Evolutionary conservation across 306 rosid genomes (phyloP), one percentile per base, ranked within the genome.

Genomic region (Ceratonia siliqua): DNA sequence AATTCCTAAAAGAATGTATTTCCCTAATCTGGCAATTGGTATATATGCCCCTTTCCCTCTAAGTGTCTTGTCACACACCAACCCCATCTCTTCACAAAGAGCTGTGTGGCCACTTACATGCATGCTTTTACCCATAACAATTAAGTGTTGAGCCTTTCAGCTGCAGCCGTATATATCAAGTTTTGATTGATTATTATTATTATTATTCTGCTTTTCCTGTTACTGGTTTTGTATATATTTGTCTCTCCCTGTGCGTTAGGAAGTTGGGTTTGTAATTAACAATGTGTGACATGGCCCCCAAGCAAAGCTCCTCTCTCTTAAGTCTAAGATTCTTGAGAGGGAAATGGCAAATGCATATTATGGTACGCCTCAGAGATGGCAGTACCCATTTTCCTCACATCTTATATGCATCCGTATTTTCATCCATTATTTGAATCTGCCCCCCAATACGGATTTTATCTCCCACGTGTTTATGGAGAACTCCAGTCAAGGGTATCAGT

Each of bases 31-130:
- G 25, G 73, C 45, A 71, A 30, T 59, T 10, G 30, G 43, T 20
- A 41, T 66, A 59, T 49, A 38, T 78, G 76, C 68, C 46, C 41
- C 61, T 39, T 71, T 76, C 18, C 78, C 68, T 43, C 42, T 20
- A 18, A 62, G 62, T 76, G 82, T 71, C 72, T 45, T 48, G 66
- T 81, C 79, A 73, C 14, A 32, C 68, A 73, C 17, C 32, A 68
- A 72, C 42, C 27, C 14, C n/a, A 24, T 36, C 35, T 33, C 43
- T 32, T 30, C 2, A 42, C 38, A 42, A 2, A 5, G 48, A 13
- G 48, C 52, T 14, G 11, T 73, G 83, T 80, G 78, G 78, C 87
- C 85, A 81, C 83, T 65, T 68, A 71, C 21, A 58, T 66, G 55
- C 77, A 78, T 58, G 54, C 63, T 72, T 75, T 77, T 54, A 78